phyloP scores from a whole-genome alignment of 2,329 filamentous ascomycete genomes.

The Ophiostoma fasciatum region DNA sequence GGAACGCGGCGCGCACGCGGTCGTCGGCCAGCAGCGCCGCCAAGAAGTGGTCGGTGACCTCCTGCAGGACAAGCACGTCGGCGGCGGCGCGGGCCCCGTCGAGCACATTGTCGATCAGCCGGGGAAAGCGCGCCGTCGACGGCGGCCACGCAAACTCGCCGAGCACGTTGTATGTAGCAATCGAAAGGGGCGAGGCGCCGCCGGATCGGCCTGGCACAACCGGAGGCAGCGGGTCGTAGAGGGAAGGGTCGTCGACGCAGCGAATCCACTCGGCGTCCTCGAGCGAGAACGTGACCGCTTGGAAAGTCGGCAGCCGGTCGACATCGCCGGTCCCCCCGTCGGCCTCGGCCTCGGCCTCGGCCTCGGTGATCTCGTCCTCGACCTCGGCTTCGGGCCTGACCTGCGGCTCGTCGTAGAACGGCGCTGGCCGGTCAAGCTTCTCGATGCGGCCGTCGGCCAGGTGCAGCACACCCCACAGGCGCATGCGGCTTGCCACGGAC shows the following conservation, averaged over 20 bases:
- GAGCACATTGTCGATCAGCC: constrained; percentile 29
- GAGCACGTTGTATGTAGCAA: constrained; percentile 39
- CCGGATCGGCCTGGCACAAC: too few species aligned
- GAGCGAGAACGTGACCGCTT: constrained; percentile 5
- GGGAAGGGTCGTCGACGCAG: constrained; percentile 4
- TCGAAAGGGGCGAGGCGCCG: constrained; percentile 13
- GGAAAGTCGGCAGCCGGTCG: constrained; percentile 3
- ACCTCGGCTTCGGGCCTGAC: background rate
- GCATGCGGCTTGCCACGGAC: constrained; percentile 32
- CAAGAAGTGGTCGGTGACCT: constrained; percentile 51
- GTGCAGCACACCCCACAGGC: constrained; percentile 36
- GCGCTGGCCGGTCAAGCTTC: constrained; percentile 12
- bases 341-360: background rate
- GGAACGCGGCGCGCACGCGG: constrained; percentile 32
- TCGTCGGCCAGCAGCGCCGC: constrained; percentile 33
- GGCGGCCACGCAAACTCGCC: constrained; percentile 35
- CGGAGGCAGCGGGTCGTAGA: constrained; percentile 1
- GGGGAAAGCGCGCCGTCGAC: constrained; percentile 24
- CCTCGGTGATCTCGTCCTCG: background rate
- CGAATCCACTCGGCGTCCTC: constrained; percentile 6
- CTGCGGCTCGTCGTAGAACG: constrained; percentile 12
- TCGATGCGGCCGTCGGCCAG: constrained; percentile 13
- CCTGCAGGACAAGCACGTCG: constrained; percentile 41
- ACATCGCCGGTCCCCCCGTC: background rate
- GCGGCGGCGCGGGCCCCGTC: constrained; percentile 26